Base-by-base conservation (phyloP, 2,329 filamentous ascomycete genomes). In the Venturia carpophila region DNA sequence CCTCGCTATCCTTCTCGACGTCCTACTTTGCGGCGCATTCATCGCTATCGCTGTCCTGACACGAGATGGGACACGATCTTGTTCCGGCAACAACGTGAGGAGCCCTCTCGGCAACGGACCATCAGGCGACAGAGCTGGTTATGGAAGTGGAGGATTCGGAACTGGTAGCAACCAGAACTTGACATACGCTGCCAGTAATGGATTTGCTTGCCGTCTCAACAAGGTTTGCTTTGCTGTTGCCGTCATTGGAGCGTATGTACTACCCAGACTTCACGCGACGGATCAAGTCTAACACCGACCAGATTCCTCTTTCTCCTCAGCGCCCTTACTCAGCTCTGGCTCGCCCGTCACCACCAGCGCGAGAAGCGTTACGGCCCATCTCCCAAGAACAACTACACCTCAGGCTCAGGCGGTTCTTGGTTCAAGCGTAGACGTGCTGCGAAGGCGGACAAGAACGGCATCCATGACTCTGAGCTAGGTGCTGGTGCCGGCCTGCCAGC, bases 31-130 rank as follows among this genome's bases (percentile, higher is more conserved):
- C 63, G 90, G 83, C 49, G 85, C 81, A 66, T 94, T 94, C 79
- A 84, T 95, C 72, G 95, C 92, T 72, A 84, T 97, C 67, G 91
- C 92, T 0, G 80, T 87, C 61, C 81, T 90, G 68, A 92, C 90
- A 67, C 83, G 88, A 45, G 77, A 84, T 65, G 92, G 92, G 45
- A 84, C 85, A 0, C 76, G 82, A 67, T 83, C 77, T 62, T 97
- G 92, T 79, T 80, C 77, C 17, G 85, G 85, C 60, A 77, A 76
- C 19, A 77, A 78, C 19, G 81, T 92, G 66, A 78, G 82, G 60
- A 93, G 86, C 19, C 86, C 85, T 7, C 84, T 93, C 64, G 92
- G 92, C 45, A 80, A 74, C 4, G 90, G 88, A 6, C 76, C 82
- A 9, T 79, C 83, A 1, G 73, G 74, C 62, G 77, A 78, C 34